phyloP scores from a whole-genome alignment of 257 asterid species.

The Rubia yunnanensis region DNA sequence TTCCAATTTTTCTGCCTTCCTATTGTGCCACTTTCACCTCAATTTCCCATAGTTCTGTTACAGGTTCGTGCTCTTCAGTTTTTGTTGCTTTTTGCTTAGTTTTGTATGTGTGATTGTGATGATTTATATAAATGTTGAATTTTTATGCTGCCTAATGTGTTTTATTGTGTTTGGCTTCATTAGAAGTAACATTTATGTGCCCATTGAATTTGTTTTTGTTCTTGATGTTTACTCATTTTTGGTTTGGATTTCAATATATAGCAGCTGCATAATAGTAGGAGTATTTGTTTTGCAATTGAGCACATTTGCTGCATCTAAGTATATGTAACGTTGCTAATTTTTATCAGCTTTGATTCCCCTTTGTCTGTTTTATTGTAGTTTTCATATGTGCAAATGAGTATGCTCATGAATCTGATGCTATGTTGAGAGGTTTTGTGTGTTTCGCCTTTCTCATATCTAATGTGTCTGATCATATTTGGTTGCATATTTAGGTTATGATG shows the following conservation, averaged over 20 bases:
- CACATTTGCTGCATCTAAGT: neutral
- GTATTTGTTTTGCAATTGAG: neutral
- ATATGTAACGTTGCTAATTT: neutral
- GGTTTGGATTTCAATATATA: neutral
- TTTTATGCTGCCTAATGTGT: neutral
- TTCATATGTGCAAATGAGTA: neutral
- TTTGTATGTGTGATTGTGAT: neutral
- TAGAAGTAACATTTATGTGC: no score
- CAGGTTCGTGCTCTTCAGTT: constrained; percentile 1
- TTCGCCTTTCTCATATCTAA: neutral
- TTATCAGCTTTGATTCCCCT: neutral
- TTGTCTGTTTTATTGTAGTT: neutral
- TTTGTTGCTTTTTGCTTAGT: neutral
- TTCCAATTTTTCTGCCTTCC: neutral
- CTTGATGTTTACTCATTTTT: neutral
- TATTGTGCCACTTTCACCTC: neutral
- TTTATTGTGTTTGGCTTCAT: neutral
- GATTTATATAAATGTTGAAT: neutral
- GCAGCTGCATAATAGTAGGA: no score
- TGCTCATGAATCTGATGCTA: neutral
- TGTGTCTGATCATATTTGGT: neutral
- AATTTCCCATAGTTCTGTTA: neutral
- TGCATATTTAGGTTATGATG: constrained; percentile 35
- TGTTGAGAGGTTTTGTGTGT: neutral
- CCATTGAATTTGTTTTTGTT: no score